A percentile compares a stretch with the other conserved stretches of the same genome.
Conservation (phyloP, 352 stramenopile species). For the Pythium dissotocum region DNA sequence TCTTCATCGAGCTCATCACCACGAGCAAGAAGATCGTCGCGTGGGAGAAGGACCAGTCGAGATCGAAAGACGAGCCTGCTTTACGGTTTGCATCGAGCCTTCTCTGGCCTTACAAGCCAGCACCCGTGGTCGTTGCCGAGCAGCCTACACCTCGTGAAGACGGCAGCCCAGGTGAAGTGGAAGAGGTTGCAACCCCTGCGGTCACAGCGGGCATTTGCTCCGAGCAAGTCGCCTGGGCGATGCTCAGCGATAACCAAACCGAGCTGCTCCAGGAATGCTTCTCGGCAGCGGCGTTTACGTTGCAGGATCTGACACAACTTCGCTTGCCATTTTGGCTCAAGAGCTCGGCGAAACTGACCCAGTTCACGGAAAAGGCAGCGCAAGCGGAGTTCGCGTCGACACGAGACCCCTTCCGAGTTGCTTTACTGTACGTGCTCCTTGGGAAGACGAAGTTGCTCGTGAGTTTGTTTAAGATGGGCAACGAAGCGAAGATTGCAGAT, state of each 20-base stretch:
- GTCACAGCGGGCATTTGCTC: slow-evolving; percentile 55
- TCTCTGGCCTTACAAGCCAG: slow-evolving; percentile 50
- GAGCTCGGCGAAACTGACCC: slow-evolving; percentile 48
- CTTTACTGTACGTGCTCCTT: slow-evolving; percentile 85
- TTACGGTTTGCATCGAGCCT: slow-evolving; percentile 74
- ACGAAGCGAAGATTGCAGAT: slow-evolving; percentile 77
- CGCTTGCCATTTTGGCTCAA: slow-evolving; percentile 81
- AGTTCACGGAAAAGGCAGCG: slow-evolving; percentile 71
- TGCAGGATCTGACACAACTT: slow-evolving; percentile 63
- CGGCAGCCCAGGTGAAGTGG: slow-evolving; percentile 5
- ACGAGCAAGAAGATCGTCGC: slow-evolving; percentile 51
- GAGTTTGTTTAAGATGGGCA: slow-evolving; percentile 83
- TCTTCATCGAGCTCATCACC: slow-evolving; percentile 58
- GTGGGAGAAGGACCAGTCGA: slow-evolving; percentile 58
- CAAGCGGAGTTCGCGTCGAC: slow-evolving; percentile 74
- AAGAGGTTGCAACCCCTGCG: not conserved
- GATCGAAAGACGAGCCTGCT: slow-evolving; percentile 68
- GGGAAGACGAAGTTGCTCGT: slow-evolving; percentile 82
- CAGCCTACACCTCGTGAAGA: not conserved
- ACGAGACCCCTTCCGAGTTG: slow-evolving; percentile 81
- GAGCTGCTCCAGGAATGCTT: slow-evolving; percentile 81
- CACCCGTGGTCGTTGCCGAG: not conserved
- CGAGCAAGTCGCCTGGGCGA: slow-evolving; percentile 76
- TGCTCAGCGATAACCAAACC: slow-evolving; percentile 61
- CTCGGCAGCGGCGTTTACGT: slow-evolving; percentile 44